Percentiles rank a stretch among this genome's conserved stretches.
Evolutionary conservation across 176 grass and related monocot species (phyloP).

Genomic region (Zea mays): DNA sequence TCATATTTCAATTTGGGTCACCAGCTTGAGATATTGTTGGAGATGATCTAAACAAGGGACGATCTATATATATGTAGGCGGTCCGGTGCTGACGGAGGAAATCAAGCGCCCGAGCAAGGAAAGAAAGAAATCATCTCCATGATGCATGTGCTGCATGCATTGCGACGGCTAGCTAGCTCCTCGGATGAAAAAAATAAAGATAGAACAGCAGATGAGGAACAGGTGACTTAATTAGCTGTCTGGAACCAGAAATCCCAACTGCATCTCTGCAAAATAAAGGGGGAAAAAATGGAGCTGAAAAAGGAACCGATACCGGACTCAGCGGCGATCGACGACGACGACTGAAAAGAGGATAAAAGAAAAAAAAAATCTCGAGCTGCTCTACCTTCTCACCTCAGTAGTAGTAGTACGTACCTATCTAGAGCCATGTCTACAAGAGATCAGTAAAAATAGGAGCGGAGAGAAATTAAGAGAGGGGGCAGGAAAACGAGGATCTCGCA

Average conservation of each 20-base stretch:
- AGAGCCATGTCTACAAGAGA: too few species aligned
- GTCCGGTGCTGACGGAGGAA: not conserved
- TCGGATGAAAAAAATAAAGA: not conserved
- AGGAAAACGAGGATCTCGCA: too few species aligned
- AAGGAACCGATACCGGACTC: not conserved
- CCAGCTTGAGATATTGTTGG: too few species aligned
- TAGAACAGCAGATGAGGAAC: not conserved
- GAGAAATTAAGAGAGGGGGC: too few species aligned
- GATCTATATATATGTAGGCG: not conserved
- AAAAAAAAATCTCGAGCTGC: not conserved
- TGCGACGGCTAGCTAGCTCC: not conserved
- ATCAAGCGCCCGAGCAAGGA: not conserved
- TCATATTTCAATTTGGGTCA: too few species aligned
- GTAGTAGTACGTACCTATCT: too few species aligned
- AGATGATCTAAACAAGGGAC: too few species aligned
- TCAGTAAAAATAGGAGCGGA: too few species aligned
- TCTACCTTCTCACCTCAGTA: too few species aligned
- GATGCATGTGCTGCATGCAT: not conserved
- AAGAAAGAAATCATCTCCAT: conserved; percentile 9
- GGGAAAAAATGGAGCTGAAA: conserved; percentile 2
- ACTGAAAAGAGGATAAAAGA: conserved; percentile 1
- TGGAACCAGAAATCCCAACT: not conserved
- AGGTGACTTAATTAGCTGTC: not conserved
- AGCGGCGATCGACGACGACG: not conserved
- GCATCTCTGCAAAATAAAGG: not conserved